phyloP scores from a whole-genome alignment of 257 asterid species.

The Solanum etuberosum region DNA sequence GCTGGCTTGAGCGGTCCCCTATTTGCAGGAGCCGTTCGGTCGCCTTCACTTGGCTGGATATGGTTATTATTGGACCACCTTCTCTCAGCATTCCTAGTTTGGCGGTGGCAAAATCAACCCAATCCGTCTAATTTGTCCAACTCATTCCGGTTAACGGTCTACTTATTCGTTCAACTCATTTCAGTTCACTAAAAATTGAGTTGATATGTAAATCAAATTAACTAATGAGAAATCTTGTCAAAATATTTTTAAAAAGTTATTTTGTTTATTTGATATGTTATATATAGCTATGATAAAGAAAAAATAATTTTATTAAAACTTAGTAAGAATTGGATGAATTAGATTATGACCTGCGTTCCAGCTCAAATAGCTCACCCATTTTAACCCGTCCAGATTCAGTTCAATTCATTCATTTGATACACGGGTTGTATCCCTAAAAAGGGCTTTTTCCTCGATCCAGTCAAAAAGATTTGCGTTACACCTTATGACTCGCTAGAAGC shows the following conservation, averaged over 20 bases:
- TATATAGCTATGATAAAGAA: background rate
- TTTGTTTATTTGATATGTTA: too few species aligned
- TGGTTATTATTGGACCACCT: background rate
- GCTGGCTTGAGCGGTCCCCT: background rate
- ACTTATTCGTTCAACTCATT: too few species aligned
- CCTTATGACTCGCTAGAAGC: background rate
- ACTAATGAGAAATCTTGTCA: too few species aligned
- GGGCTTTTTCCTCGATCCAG: background rate
- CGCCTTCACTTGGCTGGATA: background rate
- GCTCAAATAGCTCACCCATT: background rate
- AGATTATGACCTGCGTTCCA: background rate
- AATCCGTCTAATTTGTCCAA: background rate
- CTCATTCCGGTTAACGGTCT: too few species aligned
- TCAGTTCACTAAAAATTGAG: too few species aligned
- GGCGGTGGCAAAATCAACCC: background rate
- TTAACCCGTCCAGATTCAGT: background rate
- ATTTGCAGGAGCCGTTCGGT: background rate
- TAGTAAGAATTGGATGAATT: too few species aligned
- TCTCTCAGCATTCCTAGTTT: background rate
- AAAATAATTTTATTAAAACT: too few species aligned
- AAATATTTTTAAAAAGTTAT: too few species aligned
- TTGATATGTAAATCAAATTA: too few species aligned
- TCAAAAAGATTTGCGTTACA: background rate
- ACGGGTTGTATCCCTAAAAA: background rate
- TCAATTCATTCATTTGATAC: too few species aligned